These are phyloP conservation scores for Jaenimonas drosophilae DNA, from an alignment of 208 protist genomes.

Conservation along the genomic window DNA sequence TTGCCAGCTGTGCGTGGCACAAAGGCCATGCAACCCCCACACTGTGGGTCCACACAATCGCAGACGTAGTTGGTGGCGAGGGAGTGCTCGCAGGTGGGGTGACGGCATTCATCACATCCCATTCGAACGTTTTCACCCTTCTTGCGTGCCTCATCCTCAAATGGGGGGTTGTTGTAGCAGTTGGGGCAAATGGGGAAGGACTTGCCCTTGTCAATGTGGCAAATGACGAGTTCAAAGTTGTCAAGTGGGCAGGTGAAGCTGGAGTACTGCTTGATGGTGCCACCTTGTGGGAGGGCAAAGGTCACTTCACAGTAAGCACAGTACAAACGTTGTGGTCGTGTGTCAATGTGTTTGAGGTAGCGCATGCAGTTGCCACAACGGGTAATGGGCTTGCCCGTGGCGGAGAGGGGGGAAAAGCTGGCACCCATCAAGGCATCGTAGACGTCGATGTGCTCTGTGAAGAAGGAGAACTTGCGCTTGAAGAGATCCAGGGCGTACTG, in stretches of 20 bases:
- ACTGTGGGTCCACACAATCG: slow-evolving; percentile 68
- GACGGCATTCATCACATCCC: slow-evolving; percentile 88
- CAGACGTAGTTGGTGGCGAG: slow-evolving; percentile 83
- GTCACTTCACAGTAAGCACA: slow-evolving; percentile 92
- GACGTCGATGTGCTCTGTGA: slow-evolving; percentile 85
- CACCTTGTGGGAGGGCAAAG: slow-evolving; percentile 79
- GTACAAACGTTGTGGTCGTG: slow-evolving; percentile 85
- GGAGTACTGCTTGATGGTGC: slow-evolving; percentile 81
- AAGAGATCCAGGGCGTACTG: slow-evolving; percentile 74
- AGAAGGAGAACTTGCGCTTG: slow-evolving; percentile 87
- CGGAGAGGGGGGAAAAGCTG: slow-evolving; percentile 83
- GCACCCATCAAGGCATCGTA: slow-evolving; percentile 93
- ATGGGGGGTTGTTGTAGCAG: slow-evolving; percentile 93
- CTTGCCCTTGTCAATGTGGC: slow-evolving; percentile 82
- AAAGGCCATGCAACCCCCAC: slow-evolving; percentile 79
- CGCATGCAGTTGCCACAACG: slow-evolving; percentile 90
- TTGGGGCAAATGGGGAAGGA: slow-evolving; percentile 88
- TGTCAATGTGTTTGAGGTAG: slow-evolving; percentile 83
- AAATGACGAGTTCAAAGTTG: slow-evolving; percentile 91
- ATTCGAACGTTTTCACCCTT: slow-evolving; percentile 25
- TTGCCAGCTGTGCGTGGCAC: slow-evolving; percentile 75
- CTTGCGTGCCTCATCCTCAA: slow-evolving; percentile 42
- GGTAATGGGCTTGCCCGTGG: slow-evolving; percentile 75
- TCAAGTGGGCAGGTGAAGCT: slow-evolving; percentile 87
- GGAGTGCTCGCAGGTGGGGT: slow-evolving; percentile 87